Percentiles rank a stretch among this genome's conserved stretches.
These are phyloP conservation scores for Oleoguttula mirabilis DNA, from an alignment of 495 filamentous ascomycete species.

Conservation along the genomic window DNA sequence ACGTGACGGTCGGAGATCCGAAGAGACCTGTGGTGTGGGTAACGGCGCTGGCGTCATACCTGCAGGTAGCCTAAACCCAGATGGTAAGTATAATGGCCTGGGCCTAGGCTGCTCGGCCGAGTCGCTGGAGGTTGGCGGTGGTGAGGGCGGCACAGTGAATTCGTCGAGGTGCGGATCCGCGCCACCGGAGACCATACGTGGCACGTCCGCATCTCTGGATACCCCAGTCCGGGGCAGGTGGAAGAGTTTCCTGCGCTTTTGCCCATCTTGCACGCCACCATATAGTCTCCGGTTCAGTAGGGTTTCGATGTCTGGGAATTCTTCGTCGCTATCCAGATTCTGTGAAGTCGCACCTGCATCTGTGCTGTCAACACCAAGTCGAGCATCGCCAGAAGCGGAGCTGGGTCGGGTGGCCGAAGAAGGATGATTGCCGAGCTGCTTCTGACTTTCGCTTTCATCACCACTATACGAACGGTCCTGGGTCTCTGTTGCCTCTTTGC, in stretches of 20 bases:
- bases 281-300: conserved; percentile 4
- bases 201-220: no score
- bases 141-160: conserved; percentile 27
- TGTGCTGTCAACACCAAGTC: no score
- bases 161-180: conserved; percentile 3
- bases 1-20: not conserved
- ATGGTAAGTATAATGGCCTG: not conserved
- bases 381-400: no score
- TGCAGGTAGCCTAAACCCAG: conserved; percentile 4
- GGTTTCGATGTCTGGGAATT: conserved; percentile 19
- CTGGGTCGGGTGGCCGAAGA: no score
- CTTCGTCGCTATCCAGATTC: conserved; percentile 20
- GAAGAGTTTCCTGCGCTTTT: conserved; percentile 17
- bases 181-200: no score
- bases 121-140: conserved; percentile 31
- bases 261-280: conserved; percentile 1
- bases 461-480: conserved; percentile 4
- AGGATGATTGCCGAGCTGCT: no score
- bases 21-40: conserved; percentile 19
- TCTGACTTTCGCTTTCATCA: conserved; percentile 9
- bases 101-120: not conserved
- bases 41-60: conserved; percentile 20
- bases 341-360: no score
- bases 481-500: conserved; percentile 9
- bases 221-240: no score